Conservation (phyloP, 768 basidiomycete species). For the Kwoniella dendrophila region DNA sequence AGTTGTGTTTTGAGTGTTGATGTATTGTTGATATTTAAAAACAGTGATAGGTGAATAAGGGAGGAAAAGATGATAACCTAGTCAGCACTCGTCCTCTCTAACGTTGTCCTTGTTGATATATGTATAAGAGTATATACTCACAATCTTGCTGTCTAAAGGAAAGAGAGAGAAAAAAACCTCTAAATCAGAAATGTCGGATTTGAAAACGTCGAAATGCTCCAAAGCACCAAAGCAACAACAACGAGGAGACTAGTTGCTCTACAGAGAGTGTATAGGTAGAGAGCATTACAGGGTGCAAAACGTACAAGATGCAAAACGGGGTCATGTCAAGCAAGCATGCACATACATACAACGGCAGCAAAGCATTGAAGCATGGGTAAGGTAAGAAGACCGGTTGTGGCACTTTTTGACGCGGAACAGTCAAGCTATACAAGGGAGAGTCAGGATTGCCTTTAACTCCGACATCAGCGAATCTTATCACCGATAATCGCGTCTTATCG, state of each 20-base stretch:
- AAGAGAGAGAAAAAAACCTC: slow-evolving; percentile 1
- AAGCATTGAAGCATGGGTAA: not conserved
- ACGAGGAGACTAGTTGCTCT: not conserved
- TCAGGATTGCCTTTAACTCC: slow-evolving; percentile 12
- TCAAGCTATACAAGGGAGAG: not conserved
- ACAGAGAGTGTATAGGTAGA: not conserved
- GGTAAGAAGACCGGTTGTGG: slow-evolving; percentile 1
- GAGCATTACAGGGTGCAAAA: too few species aligned
- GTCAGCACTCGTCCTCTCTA: slow-evolving; percentile 3
- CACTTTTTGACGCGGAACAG: slow-evolving; percentile 14
- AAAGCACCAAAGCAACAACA: not conserved
- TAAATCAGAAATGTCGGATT: slow-evolving; percentile 2
- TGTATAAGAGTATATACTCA: slow-evolving; percentile 15
- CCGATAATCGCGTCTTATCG: slow-evolving; percentile 15
- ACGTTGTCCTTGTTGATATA: not conserved
- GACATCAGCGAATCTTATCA: slow-evolving; percentile 6
- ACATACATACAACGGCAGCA: too few species aligned
- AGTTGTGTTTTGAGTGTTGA: not conserved
- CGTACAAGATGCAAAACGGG: not conserved
- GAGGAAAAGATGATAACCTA: slow-evolving; percentile 1
- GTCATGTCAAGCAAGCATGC: too few species aligned
- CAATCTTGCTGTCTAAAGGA: slow-evolving; percentile 27
- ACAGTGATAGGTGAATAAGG: not conserved
- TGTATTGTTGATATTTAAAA: not conserved
- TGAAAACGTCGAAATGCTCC: slow-evolving; percentile 2